Base-by-base conservation (phyloP, 2,329 filamentous ascomycete species). In the Sordariomycetes sp. region DNA sequence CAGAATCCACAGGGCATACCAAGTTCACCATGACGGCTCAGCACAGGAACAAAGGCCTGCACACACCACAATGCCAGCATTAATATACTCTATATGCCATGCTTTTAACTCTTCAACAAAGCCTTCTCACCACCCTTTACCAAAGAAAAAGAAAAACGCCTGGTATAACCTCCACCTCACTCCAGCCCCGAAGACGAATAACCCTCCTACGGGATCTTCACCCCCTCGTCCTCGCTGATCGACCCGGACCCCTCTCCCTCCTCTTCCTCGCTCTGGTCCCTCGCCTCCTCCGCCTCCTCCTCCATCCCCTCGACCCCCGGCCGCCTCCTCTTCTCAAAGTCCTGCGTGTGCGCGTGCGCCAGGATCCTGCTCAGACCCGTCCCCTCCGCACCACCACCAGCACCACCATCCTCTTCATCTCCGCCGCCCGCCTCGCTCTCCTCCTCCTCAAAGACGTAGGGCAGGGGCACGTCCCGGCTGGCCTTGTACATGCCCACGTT, bases 401-500 rank as follows among this genome's bases (percentile, higher is more conserved):
- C 28, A 10, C 54, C 58, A 58, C 60, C 58, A 25, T 63, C 56
- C 32, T 61, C 52, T 40, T 61, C 53, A 52, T 58, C 40, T 58
- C 50, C n/a, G 58, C 57, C 25, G 1, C n/a, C 52, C 32, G 6
- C 24, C 24, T 12, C 6, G 24, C 12, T 24, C 50, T 52, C 51
- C 51, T 32, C 51, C 59, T 53, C 51, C 51, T 81, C 76, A 53
- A 85, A 73, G 55, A 83, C 79, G 68, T 97, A 97, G 0, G 93
- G 93, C 0, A 97, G 78, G 0, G 90, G 90, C 0, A 96, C 82
- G 65, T 97, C 92, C 59, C 93, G 82, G 2, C 87, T 90, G 3
- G 94, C 94, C 62, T 95, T 91, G 79, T 95, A 95, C 63, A 90
- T 85, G 20, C 85, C 82, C 2, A 99, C 93, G 65, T 97, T 96